Evolutionary conservation across 1,284 basidiomycete genomes (phyloP).

Genomic region (Malassezia nana): DNA sequence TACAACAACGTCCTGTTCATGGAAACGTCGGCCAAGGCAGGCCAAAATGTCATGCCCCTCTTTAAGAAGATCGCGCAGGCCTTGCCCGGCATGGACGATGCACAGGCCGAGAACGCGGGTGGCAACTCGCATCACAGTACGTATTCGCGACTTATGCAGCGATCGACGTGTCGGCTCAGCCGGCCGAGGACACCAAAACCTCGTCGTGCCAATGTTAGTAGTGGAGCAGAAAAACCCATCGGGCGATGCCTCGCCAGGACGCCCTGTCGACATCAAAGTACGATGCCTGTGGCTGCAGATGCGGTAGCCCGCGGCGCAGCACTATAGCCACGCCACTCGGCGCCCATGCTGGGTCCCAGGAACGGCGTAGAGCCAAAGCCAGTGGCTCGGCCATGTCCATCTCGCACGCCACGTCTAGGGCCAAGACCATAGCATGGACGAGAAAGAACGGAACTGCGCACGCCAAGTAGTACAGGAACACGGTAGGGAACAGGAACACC

Average conservation of each 20-base stretch:
- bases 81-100: slow-evolving; percentile 79
- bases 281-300: neutral
- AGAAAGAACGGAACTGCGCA: slow-evolving; percentile 61
- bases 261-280: neutral
- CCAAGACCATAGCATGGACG: slow-evolving; percentile 1
- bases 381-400: slow-evolving; percentile 21
- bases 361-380: neutral
- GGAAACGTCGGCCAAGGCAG: slow-evolving; percentile 98
- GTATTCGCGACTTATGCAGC: slow-evolving; percentile 15
- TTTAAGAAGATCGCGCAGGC: slow-evolving; percentile 99
- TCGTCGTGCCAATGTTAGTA: slow-evolving; percentile 19
- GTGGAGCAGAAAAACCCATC: slow-evolving; percentile 16
- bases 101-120: slow-evolving; percentile 56
- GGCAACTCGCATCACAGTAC: slow-evolving; percentile 50
- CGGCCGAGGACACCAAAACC: neutral
- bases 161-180: slow-evolving; percentile 10
- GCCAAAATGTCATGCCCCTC: slow-evolving; percentile 95
- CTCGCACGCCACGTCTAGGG: neutral
- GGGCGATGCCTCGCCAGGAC: neutral
- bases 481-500: slow-evolving; percentile 80
- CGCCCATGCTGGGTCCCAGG: neutral
- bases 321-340: neutral
- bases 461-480: slow-evolving; percentile 70
- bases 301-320: neutral
- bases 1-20: slow-evolving; percentile 87